Conservation (phyloP, 495 filamentous ascomycete genomes). For the Astrothelium subdiscretum region DNA sequence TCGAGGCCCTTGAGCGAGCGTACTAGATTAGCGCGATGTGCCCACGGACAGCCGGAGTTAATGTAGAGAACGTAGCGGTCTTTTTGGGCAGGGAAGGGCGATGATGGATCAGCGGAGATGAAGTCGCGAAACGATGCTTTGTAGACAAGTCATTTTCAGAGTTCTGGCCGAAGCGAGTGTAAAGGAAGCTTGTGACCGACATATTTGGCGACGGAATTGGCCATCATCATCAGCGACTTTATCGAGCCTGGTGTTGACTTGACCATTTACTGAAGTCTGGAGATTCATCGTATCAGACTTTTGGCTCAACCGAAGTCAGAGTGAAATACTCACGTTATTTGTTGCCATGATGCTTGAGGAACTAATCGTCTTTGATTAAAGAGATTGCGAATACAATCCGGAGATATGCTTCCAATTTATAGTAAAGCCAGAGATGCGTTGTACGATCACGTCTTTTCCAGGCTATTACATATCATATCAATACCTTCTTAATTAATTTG, state of each 20-base stretch:
- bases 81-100: conserved; percentile 55
- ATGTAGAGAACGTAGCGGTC: conserved; percentile 74
- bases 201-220: conserved; percentile 7
- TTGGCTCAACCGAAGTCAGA: no score
- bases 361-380: no score
- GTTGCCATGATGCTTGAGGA: not conserved
- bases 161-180: not conserved
- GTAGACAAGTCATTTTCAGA: not conserved
- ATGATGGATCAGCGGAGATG: conserved; percentile 15
- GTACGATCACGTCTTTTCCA: no score
- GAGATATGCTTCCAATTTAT: no score
- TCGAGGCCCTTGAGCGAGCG: conserved; percentile 72
- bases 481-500: not conserved
- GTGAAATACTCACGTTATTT: not conserved
- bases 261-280: not conserved
- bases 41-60: conserved; percentile 70
- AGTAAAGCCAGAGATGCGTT: no score
- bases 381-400: no score
- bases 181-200: not conserved
- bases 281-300: not conserved
- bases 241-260: not conserved
- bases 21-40: conserved; percentile 63
- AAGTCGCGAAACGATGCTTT: conserved; percentile 19
- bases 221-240: conserved; percentile 3
- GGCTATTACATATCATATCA: not conserved